A percentile compares a stretch with the other conserved stretches of the same genome.
Evolutionary conservation across 73 alveolate genomes (phyloP).

Genomic region (Symbiodinium natans): DNA sequence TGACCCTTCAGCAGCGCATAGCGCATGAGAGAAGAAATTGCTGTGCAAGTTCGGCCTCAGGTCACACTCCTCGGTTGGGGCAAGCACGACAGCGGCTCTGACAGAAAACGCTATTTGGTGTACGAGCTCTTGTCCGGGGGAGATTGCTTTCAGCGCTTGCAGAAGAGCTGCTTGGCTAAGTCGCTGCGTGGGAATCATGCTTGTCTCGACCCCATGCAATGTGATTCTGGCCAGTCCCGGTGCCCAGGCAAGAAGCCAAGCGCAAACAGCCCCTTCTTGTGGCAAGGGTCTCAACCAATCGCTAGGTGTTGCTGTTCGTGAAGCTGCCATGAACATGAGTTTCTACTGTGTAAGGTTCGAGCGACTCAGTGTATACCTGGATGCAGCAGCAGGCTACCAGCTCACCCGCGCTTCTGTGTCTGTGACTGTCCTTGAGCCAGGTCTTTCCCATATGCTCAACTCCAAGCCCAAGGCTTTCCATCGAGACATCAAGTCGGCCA

Average conservation of each 20-base stretch:
- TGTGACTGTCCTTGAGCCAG: neutral
- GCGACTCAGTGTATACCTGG: conserved; percentile 70
- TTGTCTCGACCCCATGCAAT: neutral
- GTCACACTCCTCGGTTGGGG: conserved; percentile 87
- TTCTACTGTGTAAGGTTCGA: neutral
- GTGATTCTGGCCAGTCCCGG: too few relatives aligned
- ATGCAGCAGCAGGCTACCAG: conserved; percentile 41
- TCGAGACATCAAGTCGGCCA: conserved; percentile 90
- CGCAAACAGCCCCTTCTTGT: conserved; percentile 47
- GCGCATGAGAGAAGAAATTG: neutral
- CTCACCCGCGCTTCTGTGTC: neutral
- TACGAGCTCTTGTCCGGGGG: conserved; percentile 91
- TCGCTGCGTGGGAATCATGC: neutral
- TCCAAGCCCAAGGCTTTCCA: conserved; percentile 93
- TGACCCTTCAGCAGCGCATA: neutral
- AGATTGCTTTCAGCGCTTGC: conserved; percentile 74
- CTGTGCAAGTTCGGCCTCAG: neutral
- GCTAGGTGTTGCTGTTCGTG: too few relatives aligned
- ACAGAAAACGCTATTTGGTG: conserved; percentile 56
- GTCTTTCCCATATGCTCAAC: conserved; percentile 85
- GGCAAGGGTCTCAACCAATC: neutral
- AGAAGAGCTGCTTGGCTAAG: neutral
- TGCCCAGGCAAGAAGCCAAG: conserved; percentile 38
- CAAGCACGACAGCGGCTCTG: conserved; percentile 54
- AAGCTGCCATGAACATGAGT: too few relatives aligned